Evolutionary conservation across 192 early-diverging fungal genomes (phyloP), one percentile per base, ranked within the genome.

Genomic region (Coemansia sp.): DNA sequence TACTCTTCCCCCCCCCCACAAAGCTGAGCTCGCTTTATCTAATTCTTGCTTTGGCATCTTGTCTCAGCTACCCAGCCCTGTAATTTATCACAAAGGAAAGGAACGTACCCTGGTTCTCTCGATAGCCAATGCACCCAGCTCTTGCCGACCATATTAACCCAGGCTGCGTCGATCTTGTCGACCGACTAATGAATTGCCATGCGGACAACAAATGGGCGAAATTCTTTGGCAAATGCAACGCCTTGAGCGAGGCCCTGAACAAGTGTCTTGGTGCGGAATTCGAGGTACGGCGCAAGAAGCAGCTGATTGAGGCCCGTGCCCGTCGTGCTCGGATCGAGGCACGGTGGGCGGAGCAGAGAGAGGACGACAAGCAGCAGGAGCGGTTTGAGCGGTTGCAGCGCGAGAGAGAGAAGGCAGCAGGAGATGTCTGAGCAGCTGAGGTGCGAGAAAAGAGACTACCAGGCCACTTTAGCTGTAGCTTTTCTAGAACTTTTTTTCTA

Each of bases 191-290:
- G 71, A 68, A 67, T 59, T 81, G 79, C 70, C 79, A 81, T 19
- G 62, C 56, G 12, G 79, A 81, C n/a, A 59, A 76, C 58, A 65
- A 51, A 22, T 81, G 74, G 74, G 79, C 74, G 41, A 81, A 76
- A 68, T 81, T 76, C 46, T 61, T 81, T 65, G 79, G 79, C 61
- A 81, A 81, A 56, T 81, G 79, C 79, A 81, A 81, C 42, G 79
- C 79, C 13, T 61, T 81, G 60, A 81, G 79, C 74, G 79, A 81
- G 56, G 79, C 79, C 17, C 79, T 81, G 45, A 81, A 81, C 74
- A 57, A 48, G 62, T 81, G 79, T 55, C 65, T 81, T 25, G 74
- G 67, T 17, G 51, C 32, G 10, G 79, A 81, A 68, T 81, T 81
- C 40, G 79, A 76, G 61, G 64, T 69, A 56, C 79, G 79, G 11